phyloP scores from a whole-genome alignment of 805 yeast species.

The Starmerella scarabaei region DNA sequence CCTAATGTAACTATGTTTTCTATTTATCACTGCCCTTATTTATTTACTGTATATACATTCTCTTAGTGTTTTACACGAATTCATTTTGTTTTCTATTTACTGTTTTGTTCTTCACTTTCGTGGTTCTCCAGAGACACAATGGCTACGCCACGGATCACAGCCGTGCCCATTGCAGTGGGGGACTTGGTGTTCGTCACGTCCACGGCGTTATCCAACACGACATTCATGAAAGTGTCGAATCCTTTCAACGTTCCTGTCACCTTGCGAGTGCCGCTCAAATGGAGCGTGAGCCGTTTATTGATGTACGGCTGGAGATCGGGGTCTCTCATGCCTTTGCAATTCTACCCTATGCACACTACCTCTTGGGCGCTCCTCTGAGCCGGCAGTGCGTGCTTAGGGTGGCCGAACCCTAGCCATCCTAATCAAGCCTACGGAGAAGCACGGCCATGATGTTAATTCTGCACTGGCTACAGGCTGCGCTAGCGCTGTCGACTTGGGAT shows the following conservation, averaged over 20 bases:
- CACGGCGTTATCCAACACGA: constrained; percentile 58
- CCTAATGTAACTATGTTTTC: not conserved
- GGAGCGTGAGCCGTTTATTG: constrained; percentile 61
- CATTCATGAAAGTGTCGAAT: constrained; percentile 63
- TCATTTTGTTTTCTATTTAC: not conserved
- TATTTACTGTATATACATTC: not conserved
- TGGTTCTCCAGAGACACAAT: constrained; percentile 45
- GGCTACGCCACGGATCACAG: constrained; percentile 64
- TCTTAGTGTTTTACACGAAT: not conserved
- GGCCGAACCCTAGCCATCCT: not conserved
- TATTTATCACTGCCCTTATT: no score
- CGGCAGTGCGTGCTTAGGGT: no score
- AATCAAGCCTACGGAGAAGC: not conserved
- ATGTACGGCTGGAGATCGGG: constrained; percentile 44
- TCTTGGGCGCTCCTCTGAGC: no score
- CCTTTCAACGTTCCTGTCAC: constrained; percentile 77
- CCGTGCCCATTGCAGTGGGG: constrained; percentile 47
- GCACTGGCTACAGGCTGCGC: constrained; percentile 1
- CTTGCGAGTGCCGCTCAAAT: constrained; percentile 64
- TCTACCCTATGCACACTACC: no score
- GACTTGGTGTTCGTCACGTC: constrained; percentile 44
- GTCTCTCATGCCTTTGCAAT: constrained; percentile 7
- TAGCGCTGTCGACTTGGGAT: constrained; percentile 15
- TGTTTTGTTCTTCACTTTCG: not conserved
- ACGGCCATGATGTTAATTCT: not conserved